These are phyloP conservation scores for Macrocybe gigantea DNA, from an alignment of 768 basidiomycete genomes.

Conservation along the genomic window DNA sequence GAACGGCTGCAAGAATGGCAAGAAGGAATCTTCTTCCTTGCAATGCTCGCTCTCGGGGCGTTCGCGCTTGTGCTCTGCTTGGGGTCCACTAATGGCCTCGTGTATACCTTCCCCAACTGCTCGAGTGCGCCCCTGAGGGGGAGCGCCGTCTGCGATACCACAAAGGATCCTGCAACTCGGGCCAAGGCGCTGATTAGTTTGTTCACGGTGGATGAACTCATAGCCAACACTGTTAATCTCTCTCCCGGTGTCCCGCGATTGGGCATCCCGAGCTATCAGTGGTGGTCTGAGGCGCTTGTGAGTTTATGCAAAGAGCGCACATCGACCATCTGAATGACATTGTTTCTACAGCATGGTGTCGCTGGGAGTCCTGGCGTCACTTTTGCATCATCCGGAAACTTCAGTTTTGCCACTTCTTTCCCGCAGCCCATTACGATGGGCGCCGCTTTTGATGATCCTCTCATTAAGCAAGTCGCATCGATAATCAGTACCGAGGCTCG, in stretches of 20 bases:
- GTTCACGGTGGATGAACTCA: conserved; percentile 47
- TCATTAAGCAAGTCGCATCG: conserved; percentile 43
- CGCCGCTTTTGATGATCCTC: conserved; percentile 48
- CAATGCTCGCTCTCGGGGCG: no score
- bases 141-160: conserved; percentile 42
- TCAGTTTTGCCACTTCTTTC: conserved; percentile 55
- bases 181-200: conserved; percentile 43
- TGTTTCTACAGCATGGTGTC: conserved; percentile 41
- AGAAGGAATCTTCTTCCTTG: no score
- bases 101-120: conserved; percentile 44
- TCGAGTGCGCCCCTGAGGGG: conserved; percentile 35
- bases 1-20: no score
- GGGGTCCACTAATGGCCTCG: conserved; percentile 7
- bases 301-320: conserved; percentile 4
- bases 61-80: conserved; percentile 2
- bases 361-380: conserved; percentile 45
- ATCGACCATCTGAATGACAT: background rate
- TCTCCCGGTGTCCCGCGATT: conserved; percentile 49
- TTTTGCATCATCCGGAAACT: conserved; percentile 43
- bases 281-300: conserved; percentile 60
- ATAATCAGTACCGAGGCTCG: conserved; percentile 53
- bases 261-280: conserved; percentile 51
- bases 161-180: conserved; percentile 36
- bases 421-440: conserved; percentile 50
- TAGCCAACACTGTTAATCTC: conserved; percentile 42